Evolutionary conservation across 177 flowering plant genomes (phyloP).

Genomic region (Vitis hybrid): DNA sequence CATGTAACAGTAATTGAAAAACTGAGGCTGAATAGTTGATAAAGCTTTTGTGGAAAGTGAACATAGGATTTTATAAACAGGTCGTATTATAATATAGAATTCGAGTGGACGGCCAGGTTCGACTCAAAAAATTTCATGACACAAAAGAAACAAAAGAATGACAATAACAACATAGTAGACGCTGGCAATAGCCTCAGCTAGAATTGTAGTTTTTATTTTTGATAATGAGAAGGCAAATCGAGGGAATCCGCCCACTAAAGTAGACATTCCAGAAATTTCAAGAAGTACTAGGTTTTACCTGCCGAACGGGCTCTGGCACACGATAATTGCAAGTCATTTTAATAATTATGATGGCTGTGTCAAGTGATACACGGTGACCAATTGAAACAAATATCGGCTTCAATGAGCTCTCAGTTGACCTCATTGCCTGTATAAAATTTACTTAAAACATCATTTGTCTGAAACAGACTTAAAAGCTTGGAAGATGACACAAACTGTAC

Average conservation of each 20-base stretch:
- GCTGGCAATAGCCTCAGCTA: neutral
- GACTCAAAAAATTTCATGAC: neutral
- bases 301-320: conserved; percentile 84
- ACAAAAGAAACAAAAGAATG: neutral
- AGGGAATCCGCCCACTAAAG: neutral
- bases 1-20: no score
- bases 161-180: neutral
- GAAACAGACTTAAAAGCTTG: neutral
- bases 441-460: neutral
- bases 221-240: no score
- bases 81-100: neutral
- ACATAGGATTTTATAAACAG: no score
- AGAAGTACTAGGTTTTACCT: conserved; percentile 36
- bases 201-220: no score
- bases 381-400: conserved; percentile 78
- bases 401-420: conserved; percentile 40
- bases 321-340: conserved; percentile 66
- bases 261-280: neutral
- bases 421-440: conserved; percentile 55
- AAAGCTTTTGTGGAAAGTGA: no score
- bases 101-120: no score
- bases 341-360: conserved; percentile 54
- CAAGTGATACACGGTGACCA: conserved; percentile 80
- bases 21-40: no score
- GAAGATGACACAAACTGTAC: neutral